Base-by-base conservation (phyloP, 495 filamentous ascomycete genomes). In the Lepidopterella palustris region DNA sequence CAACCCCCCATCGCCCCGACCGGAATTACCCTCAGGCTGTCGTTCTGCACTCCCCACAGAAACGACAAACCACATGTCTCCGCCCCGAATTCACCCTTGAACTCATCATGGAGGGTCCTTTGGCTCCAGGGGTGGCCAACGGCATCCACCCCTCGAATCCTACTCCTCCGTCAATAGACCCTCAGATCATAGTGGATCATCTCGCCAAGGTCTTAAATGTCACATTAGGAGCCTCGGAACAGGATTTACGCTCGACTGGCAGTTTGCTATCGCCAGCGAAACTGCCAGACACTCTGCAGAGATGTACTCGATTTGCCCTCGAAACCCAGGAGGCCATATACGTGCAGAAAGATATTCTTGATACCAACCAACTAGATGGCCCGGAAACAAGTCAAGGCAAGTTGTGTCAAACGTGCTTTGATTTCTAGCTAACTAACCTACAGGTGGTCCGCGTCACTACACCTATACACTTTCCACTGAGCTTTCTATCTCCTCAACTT, bases 241-340 rank as follows among this genome's bases (percentile, higher is more conserved):
- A 78, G 39, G 93, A 99, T 68, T 79, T 99, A 58, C 85, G 95
- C 71, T 76, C 79, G 23, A 76, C 80, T 45, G 90, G 88, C 47
- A 96, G 89, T 72, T 78, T 97, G 69, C 81, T 99, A 49, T 92
- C 90, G 18, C 77, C 82, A 59, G 70, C 76, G 6, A 82, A 78
- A 55, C 80, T 86, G 64, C 73, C 77, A 32, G 92, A 97, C 55
- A 97, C 93, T 0, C 74, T 91, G 25, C 85, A 90, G 67, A 80
- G 90, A 74, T 96, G 92, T 73, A 85, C 83, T 61, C 84, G 92
- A 66, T 99, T 96, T 72, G 89, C 90, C 50, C 82, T 85, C 26
- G 93, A 97, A 73, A 76, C 87, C 49, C 90, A 95, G 76, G 81
- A 86, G 39, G 90, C 86, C 25, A 75, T 99, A 51, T 97, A 96